phyloP scores from a whole-genome alignment of 139 green algal species.

The Tetradesmus lagerheimii region DNA sequence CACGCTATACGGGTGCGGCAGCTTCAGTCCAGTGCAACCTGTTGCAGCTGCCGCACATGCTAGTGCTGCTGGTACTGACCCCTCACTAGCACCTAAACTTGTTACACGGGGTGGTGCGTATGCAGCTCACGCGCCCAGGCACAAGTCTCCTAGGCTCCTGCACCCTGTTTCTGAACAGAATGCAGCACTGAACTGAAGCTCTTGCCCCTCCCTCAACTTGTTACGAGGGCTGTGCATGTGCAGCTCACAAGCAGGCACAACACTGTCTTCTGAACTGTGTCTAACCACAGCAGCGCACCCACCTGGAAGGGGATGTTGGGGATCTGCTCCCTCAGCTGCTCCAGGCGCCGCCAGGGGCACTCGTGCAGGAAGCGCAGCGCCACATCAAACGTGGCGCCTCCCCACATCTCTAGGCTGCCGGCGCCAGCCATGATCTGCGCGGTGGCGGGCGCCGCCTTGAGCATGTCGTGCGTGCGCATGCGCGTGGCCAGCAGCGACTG shows the following conservation, averaged over 20 bases:
- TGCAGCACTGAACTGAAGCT: too few relatives aligned
- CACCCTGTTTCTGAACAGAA: too few relatives aligned
- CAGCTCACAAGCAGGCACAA: background rate
- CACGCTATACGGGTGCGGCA: background rate
- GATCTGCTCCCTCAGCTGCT: constrained; percentile 85
- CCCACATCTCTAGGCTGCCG: constrained; percentile 93
- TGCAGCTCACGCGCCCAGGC: too few relatives aligned
- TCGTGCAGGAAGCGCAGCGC: constrained; percentile 93
- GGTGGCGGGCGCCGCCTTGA: constrained; percentile 81
- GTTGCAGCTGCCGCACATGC: too few relatives aligned
- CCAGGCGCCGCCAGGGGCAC: constrained; percentile 92
- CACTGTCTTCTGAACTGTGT: too few relatives aligned
- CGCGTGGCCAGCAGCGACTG: constrained; percentile 91
- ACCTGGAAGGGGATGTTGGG: constrained; percentile 96
- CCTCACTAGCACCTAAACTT: too few relatives aligned
- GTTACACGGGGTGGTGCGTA: too few relatives aligned
- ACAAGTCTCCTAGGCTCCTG: too few relatives aligned
- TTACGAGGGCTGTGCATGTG: background rate
- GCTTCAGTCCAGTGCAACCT: background rate
- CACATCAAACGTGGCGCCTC: constrained; percentile 96
- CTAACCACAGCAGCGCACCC: background rate
- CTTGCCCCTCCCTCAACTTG: background rate
- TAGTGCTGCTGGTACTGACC: too few relatives aligned
- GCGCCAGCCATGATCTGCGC: constrained; percentile 74
- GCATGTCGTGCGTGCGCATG: constrained; percentile 92